phyloP scores from a whole-genome alignment of 179 eudicot genomes.

The Beta macrorhiza region DNA sequence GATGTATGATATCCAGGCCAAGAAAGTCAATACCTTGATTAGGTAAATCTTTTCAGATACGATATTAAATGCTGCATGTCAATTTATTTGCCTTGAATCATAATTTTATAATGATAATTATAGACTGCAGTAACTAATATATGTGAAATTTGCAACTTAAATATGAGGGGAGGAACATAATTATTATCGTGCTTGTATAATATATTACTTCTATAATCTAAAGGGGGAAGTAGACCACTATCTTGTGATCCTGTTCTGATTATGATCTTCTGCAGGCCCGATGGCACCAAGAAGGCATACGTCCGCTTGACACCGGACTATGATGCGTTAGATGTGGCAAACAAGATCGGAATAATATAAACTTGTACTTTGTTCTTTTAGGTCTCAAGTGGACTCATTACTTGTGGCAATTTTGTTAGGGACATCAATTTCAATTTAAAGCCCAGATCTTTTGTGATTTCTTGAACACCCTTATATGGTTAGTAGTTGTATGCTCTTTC shows the following conservation, averaged over 20 bases:
- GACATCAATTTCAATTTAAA: neutral
- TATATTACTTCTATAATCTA: too few relatives aligned
- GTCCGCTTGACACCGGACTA: slow-evolving; percentile 52
- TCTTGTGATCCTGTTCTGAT: neutral
- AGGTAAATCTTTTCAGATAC: slow-evolving; percentile 21
- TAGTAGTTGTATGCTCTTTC: neutral
- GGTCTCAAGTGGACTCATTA: neutral
- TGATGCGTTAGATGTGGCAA: slow-evolving; percentile 56
- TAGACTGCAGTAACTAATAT: too few relatives aligned
- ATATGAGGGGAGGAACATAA: too few relatives aligned
- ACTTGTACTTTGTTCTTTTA: neutral
- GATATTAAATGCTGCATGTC: neutral
- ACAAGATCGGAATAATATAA: slow-evolving; percentile 52
- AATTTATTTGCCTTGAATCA: too few relatives aligned
- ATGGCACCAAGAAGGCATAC: slow-evolving; percentile 42
- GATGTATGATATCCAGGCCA: slow-evolving; percentile 46
- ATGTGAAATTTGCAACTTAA: too few relatives aligned
- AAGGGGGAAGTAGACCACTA: neutral
- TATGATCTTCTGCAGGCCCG: slow-evolving; percentile 30
- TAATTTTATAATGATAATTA: too few relatives aligned
- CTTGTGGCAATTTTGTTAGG: slow-evolving; percentile 26
- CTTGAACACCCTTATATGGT: neutral
- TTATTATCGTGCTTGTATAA: too few relatives aligned
- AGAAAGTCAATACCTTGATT: slow-evolving; percentile 44
- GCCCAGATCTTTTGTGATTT: slow-evolving; percentile 14